phyloP scores from a whole-genome alignment of 1,284 basidiomycete species.

The Meira miltonrushii region DNA sequence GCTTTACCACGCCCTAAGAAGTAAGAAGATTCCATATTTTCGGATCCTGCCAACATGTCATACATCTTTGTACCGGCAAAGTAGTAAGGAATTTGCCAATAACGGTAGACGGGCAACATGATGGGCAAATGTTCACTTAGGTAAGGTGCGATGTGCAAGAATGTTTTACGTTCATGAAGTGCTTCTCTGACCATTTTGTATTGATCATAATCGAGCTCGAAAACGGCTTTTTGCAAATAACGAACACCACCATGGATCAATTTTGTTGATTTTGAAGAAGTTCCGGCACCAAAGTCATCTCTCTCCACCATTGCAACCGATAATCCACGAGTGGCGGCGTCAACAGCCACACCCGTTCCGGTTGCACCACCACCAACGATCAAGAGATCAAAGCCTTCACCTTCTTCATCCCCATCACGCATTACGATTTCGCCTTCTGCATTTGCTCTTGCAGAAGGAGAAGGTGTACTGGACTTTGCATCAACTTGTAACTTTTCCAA shows the following conservation, averaged over 20 bases:
- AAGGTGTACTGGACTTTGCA: slow-evolving; percentile 34
- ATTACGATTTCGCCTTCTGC: slow-evolving; percentile 18
- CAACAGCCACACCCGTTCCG: slow-evolving; percentile 86
- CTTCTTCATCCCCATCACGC: slow-evolving; percentile 32
- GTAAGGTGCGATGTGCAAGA: slow-evolving; percentile 93
- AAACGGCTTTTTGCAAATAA: slow-evolving; percentile 91
- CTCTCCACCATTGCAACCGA: slow-evolving; percentile 89
- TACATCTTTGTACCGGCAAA: slow-evolving; percentile 94
- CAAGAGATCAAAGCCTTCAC: slow-evolving; percentile 61
- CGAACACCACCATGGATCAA: slow-evolving; percentile 95
- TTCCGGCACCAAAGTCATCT: slow-evolving; percentile 86
- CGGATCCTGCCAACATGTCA: slow-evolving; percentile 86
- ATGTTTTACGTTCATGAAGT: slow-evolving; percentile 83
- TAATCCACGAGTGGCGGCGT: slow-evolving; percentile 84
- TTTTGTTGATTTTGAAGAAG: slow-evolving; percentile 94
- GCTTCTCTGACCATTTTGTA: slow-evolving; percentile 95
- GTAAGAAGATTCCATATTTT: slow-evolving; percentile 95
- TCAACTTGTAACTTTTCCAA: slow-evolving; percentile 32
- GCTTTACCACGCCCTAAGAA: slow-evolving; percentile 83
- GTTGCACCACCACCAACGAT: slow-evolving; percentile 88
- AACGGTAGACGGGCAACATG: slow-evolving; percentile 89
- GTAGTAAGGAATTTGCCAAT: slow-evolving; percentile 97
- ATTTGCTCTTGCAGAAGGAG: slow-evolving; percentile 33
- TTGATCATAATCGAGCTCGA: slow-evolving; percentile 78
- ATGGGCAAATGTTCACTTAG: slow-evolving; percentile 86